Conservation (phyloP, 164 flowering plant genomes). For the Kalanchoe fedtschenkoi region DNA sequence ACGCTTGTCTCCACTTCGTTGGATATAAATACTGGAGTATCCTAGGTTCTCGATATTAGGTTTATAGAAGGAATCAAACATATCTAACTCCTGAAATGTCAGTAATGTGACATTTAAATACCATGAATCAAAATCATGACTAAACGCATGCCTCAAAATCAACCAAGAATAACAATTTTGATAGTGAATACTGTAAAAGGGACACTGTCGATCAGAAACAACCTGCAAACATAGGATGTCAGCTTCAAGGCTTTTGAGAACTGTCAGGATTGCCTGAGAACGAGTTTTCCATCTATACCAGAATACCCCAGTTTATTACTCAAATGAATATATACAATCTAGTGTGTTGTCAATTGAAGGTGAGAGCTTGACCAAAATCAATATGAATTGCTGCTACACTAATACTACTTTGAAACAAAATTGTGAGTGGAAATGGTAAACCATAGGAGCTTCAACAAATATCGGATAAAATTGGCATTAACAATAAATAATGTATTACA, state of each 20-base stretch:
- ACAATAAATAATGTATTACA: background rate
- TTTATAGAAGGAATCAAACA: conserved; percentile 69
- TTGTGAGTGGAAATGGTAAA: background rate
- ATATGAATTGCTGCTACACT: background rate
- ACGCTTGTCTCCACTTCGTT: conserved; percentile 74
- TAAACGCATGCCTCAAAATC: background rate
- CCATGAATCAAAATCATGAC: background rate
- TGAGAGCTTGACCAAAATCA: background rate
- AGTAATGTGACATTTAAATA: background rate
- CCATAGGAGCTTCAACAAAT: background rate
- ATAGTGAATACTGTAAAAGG: too few relatives aligned
- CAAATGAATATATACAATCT: background rate
- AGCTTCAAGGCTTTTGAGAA: conserved; percentile 52
- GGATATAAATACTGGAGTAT: conserved; percentile 61
- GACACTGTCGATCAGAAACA: background rate
- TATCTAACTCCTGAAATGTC: conserved; percentile 64
- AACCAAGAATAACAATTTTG: background rate
- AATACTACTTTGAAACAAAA: background rate
- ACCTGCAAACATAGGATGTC: conserved; percentile 92
- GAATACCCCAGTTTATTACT: background rate
- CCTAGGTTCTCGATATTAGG: conserved; percentile 47
- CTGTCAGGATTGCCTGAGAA: conserved; percentile 49
- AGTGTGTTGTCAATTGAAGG: background rate
- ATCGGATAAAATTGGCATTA: background rate
- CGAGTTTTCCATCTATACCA: conserved; percentile 79